Conservation (phyloP, 805 yeast genomes). For the Brettanomyces nanus region DNA sequence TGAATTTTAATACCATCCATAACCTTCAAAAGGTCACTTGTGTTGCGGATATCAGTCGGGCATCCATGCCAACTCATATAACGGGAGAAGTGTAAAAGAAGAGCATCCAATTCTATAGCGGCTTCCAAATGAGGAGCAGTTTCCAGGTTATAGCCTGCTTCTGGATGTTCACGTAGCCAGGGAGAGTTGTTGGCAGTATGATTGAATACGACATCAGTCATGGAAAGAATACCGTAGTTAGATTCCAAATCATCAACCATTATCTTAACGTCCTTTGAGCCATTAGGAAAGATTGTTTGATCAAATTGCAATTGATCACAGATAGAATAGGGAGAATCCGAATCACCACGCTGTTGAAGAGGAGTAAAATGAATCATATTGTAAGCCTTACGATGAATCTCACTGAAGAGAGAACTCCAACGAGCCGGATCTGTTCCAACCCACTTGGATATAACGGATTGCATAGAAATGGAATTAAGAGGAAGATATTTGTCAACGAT, state of each 20-base stretch:
- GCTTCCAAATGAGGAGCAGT: constrained; percentile 86
- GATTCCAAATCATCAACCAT: constrained; percentile 43
- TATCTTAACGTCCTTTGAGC: constrained; percentile 42
- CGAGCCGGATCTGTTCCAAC: constrained; percentile 51
- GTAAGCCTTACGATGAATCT: constrained; percentile 68
- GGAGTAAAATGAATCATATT: constrained; percentile 98
- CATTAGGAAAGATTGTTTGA: constrained; percentile 46
- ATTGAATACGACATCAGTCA: constrained; percentile 90
- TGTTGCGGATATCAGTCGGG: constrained; percentile 45
- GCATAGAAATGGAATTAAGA: constrained; percentile 71
- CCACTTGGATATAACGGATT: constrained; percentile 88
- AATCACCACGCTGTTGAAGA: constrained; percentile 77
- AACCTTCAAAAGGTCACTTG: constrained; percentile 48
- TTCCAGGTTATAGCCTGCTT: constrained; percentile 73
- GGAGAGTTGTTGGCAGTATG: constrained; percentile 88
- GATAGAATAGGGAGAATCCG: constrained; percentile 90
- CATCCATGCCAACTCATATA: constrained; percentile 49
- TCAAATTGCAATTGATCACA: constrained; percentile 80
- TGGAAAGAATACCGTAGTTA: constrained; percentile 52
- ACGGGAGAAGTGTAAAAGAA: constrained; percentile 57
- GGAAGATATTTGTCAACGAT: constrained; percentile 52
- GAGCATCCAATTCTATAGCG: constrained; percentile 76
- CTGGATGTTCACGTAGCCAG: constrained; percentile 85
- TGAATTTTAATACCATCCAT: constrained; percentile 62
- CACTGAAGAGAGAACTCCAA: constrained; percentile 63